These are phyloP conservation scores for Kwoniella pini DNA, from an alignment of 768 basidiomycete species.

Conservation along the genomic window DNA sequence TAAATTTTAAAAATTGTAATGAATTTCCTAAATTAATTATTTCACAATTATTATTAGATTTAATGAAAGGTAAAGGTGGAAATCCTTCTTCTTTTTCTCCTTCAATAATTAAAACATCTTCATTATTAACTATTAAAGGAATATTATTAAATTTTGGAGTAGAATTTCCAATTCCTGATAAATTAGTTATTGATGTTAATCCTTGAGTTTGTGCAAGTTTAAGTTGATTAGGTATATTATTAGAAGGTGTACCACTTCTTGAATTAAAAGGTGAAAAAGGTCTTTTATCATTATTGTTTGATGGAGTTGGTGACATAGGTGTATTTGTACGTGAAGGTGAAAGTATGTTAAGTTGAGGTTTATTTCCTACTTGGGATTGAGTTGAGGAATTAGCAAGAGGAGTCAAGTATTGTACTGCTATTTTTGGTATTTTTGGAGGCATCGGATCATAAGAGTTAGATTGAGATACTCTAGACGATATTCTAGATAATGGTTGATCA, in stretches of 20 bases:
- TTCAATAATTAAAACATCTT: not conserved
- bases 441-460: not conserved
- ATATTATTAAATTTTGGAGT: not conserved
- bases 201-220: slow-evolving; percentile 29
- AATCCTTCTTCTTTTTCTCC: slow-evolving; percentile 15
- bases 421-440: slow-evolving; percentile 17
- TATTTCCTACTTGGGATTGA: not conserved
- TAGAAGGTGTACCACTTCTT: slow-evolving; percentile 34
- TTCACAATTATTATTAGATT: not conserved
- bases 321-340: slow-evolving; percentile 14
- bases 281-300: not conserved
- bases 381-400: slow-evolving; percentile 1
- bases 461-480: slow-evolving; percentile 4
- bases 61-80: slow-evolving; percentile 16
- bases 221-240: slow-evolving; percentile 31
- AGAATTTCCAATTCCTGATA: not conserved
- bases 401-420: slow-evolving; percentile 38
- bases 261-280: slow-evolving; percentile 2
- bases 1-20: not conserved
- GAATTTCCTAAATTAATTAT: slow-evolving; percentile 12
- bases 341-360: slow-evolving; percentile 1
- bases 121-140: not conserved
- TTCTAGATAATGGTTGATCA: slow-evolving; percentile 6
- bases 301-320: slow-evolving; percentile 16
- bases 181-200: not conserved